Evolutionary conservation across 306 rosid species (phyloP), one percentile per base, ranked within the genome.

Genomic region (Cucumis hystrix): DNA sequence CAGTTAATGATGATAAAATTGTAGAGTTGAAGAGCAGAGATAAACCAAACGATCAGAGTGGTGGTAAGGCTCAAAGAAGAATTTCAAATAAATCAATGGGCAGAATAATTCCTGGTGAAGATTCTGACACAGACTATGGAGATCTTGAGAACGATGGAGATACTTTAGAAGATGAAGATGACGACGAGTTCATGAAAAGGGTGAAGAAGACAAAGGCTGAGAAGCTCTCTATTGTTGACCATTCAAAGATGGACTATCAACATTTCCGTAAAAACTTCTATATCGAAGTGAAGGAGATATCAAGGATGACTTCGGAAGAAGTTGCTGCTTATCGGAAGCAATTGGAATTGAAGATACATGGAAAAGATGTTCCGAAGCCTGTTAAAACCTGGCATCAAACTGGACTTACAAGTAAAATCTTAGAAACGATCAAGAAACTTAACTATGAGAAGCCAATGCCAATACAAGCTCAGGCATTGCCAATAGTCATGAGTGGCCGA

Each of bases 361-460:
- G 98, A 74, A 93, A 91, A 80, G 97, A 93, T 85, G 97, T 91
- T 69, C 98, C 97, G 23, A 93, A 93, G 91, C 98, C 98, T 45
- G 76, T 91, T 25, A 93, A 87, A 83, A 86, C 87, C 66, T 93
- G 98, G 98, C 85, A 93, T 80, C 98, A 93, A 87, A 93, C 97
- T 78, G 98, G 98, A 67, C 98, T 93, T 55, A 85, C 92, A 6
- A 90, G 89, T 85, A 93, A 93, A 86, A 87, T 91, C 65, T 87
- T 91, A 87, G 98, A 93, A 77, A 91, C 84, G 39, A 93, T 93
- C 85, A 93, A 85, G 84, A 93, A 91, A 80, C 86, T 86, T 45
- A 83, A 83, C 81, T 93, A 71, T 63, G 97, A 91, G 86, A 93
- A 85, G 84, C 97, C 98, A 4, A 93, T 91, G 97, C 85, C 98